These are phyloP conservation scores for Pulveroboletus sp. DNA, from an alignment of 768 basidiomycete species.

Conservation along the genomic window DNA sequence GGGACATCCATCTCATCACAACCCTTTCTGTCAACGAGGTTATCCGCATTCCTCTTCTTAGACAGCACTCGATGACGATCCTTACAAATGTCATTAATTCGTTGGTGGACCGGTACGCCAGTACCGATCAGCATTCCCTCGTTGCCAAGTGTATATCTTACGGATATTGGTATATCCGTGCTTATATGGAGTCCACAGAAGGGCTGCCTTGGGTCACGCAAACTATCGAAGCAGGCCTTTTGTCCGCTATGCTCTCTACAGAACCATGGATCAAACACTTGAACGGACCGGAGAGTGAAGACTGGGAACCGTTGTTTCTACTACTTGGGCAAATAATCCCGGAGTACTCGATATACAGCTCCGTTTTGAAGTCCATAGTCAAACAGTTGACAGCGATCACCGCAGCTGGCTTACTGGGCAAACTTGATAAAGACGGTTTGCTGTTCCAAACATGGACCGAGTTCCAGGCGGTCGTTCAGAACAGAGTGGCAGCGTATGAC, in stretches of 20 bases:
- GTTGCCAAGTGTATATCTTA: conserved; percentile 26
- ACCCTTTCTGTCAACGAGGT: conserved; percentile 21
- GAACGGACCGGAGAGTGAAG: conserved; percentile 17
- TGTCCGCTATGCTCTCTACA: conserved; percentile 22
- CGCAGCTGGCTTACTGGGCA: conserved; percentile 7
- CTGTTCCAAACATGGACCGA: conserved; percentile 18
- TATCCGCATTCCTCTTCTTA: conserved; percentile 23
- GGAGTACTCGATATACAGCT: conserved; percentile 23
- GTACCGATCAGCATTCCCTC: conserved; percentile 1
- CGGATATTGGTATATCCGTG: conserved; percentile 29
- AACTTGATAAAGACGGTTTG: conserved; percentile 11
- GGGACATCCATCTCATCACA: conserved; percentile 29
- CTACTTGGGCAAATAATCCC: conserved; percentile 23
- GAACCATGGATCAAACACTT: conserved; percentile 26
- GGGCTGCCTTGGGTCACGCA: conserved; percentile 26
- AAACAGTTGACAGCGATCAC: conserved; percentile 16
- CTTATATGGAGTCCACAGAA: conserved; percentile 23
- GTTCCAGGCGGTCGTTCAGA: conserved; percentile 18
- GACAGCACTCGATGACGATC: conserved; percentile 17
- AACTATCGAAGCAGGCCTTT: conserved; percentile 21
- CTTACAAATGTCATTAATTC: conserved; percentile 14
- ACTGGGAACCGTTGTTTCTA: conserved; percentile 27
- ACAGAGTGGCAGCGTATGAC: conserved; percentile 13
- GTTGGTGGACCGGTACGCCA: conserved; percentile 10
- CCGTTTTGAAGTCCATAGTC: conserved; percentile 15